These are phyloP conservation scores for Platanthera zijinensis DNA, from an alignment of 106 monocot species.

Conservation along the genomic window DNA sequence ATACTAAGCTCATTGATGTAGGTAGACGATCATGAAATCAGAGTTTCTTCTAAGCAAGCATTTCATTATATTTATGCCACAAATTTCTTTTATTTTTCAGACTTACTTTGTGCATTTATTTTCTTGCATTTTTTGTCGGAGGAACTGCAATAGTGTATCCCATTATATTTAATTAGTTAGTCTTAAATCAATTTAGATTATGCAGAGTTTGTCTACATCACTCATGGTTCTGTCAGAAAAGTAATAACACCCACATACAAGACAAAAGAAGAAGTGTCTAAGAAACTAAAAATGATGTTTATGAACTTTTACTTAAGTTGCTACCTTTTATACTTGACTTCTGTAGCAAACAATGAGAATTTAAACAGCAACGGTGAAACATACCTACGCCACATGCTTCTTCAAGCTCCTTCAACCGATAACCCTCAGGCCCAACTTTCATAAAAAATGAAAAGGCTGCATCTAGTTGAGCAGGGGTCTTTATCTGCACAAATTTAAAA, in stretches of 20 bases:
- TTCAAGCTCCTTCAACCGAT: conserved; percentile 55
- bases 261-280: background rate
- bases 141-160: no score
- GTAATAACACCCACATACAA: background rate
- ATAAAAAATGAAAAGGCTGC: conserved; percentile 64
- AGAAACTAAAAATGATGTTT: background rate
- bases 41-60: no score
- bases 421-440: conserved; percentile 54
- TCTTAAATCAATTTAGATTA: no score
- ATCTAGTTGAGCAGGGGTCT: conserved; percentile 70
- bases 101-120: no score
- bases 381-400: conserved; percentile 92
- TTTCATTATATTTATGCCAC: no score
- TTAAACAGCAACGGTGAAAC: background rate
- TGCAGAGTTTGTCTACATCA: no score
- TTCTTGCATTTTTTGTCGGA: no score
- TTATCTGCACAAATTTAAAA: conserved; percentile 46
- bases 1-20: background rate
- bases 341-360: background rate
- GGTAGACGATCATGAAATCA: no score
- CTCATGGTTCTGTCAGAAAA: background rate
- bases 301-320: background rate
- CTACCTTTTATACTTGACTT: background rate
- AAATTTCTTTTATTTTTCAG: no score
- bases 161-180: no score